Base-by-base conservation (phyloP, 2,329 filamentous ascomycete genomes). In the Cordyceps cicadae region DNA sequence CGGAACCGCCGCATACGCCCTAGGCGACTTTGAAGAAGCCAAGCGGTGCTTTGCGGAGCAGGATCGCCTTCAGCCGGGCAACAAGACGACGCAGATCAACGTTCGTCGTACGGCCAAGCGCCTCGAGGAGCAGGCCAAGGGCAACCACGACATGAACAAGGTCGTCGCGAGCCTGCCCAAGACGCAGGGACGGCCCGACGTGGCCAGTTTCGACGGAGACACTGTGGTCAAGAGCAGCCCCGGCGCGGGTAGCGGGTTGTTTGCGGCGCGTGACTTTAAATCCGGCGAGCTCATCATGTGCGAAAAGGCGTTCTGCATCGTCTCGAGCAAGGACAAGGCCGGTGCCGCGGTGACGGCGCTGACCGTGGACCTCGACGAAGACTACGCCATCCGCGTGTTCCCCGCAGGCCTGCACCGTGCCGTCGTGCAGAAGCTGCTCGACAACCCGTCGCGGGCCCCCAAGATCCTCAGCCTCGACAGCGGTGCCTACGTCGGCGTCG, bases 201-300 rank as follows among this genome's bases (percentile, higher is more conserved):
- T 63, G 1, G 72, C 72, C 2, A 69, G 65, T 6, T 73, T 70
- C 29, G 32, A 63, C 2, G 60, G 64, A 1, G 21, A 67, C 17
- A 74, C 69, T 0, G 65, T 66, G n/a, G 59, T 74, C 17, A 66
- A 64, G 26, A 32, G 64, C 0, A 73, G 68, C 21, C 60, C 60
- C 0, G 66, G 66, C 5, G 59, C 67, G 17, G 75, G 75, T 1
- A 68, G 71, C 0, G 75, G 75, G 1, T 62, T 77, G 0, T 77
- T 77, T 48, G 70, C 74, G 1, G 70, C 65, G 0, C 62, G 64
- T 1, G 62, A 69, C 19, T 67, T 76, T 29, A 62, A 67, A 17
- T 55, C 63, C 2, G 72, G 72, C 3, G 72, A 75, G 53, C 39
- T 61, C 53, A 57, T 61, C 59, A 64, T 78, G 60, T 72, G 70